Evolutionary conservation across 768 basidiomycete species (phyloP), one percentile per base, ranked within the genome.

Genomic region (Lactifluus piperatus): DNA sequence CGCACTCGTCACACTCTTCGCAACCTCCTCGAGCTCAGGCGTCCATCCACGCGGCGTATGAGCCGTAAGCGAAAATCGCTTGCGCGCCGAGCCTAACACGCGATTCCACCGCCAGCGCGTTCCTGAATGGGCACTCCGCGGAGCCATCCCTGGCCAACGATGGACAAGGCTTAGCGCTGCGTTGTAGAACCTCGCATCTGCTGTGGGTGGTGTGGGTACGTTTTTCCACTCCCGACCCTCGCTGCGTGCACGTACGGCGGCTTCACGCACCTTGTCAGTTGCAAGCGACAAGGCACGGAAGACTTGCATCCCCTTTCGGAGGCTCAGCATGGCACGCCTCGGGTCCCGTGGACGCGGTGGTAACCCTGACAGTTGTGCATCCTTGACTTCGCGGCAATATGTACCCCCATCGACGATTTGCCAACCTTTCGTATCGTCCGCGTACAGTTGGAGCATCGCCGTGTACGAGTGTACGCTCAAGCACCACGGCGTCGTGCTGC

Each of bases 181-280:
- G 55, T 86, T 86, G 72, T 83, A 88, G 67, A 87, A 87, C 46
- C 79, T 75, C n/a, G 77, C 79, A 64, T 90, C 87, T 0, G 81
- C 54, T 9, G 1, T 51, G 3, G 59, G 59, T 10, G 44, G 43
- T n/a, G 27, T 1, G 11, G 53, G 59, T 7, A 20, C 8, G 1
- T 16, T 36, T 27, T 32, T 46, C 59, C 48, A 41, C 22, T 46
- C n/a, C 5, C 34, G 18, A 30, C 44, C 22, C 22, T 56, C 54
- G 34, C 30, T 26, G 50, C n/a, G 29, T 47, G 36, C 49, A 7
- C 9, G 29, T 13, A 26, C 9, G 14, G 32, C 22, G 32, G 54
- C 54, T 32, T 51, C 44, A n/a, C 30, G 50, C 4, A 43, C 54
- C 45, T 18, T 61, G 16, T 27, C 22, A 14, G 49, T 22, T 34